Percentiles rank a stretch among this genome's conserved stretches.
phyloP scores from a whole-genome alignment of 2,329 filamentous ascomycete species.

The Penicillium aurantiogriseum region DNA sequence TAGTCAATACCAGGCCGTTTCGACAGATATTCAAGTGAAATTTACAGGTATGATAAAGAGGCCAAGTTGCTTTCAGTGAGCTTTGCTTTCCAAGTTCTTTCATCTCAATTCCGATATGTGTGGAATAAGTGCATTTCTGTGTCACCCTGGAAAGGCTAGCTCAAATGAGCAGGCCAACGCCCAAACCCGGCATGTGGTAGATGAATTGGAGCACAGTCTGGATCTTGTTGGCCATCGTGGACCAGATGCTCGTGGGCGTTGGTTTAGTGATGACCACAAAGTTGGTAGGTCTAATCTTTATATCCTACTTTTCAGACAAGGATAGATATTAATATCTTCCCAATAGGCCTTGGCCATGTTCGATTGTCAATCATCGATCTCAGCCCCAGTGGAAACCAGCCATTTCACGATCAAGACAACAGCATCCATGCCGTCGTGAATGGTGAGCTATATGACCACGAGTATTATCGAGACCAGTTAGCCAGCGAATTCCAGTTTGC shows the following conservation, averaged over 20 bases:
- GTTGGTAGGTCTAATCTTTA: slow-evolving; percentile 11
- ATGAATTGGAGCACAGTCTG: neutral
- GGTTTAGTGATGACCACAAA: slow-evolving; percentile 46
- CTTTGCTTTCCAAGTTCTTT: neutral
- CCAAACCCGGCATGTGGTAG: neutral
- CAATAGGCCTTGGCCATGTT: slow-evolving; percentile 48
- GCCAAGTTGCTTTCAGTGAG: neutral
- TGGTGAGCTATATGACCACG: slow-evolving; percentile 59
- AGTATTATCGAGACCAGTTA: slow-evolving; percentile 21
- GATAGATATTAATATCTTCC: neutral
- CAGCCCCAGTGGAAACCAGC: slow-evolving; percentile 48
- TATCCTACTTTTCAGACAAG: neutral
- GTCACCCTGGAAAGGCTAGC: neutral
- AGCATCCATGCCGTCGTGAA: slow-evolving; percentile 58
- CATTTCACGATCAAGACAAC: slow-evolving; percentile 42
- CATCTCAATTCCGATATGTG: neutral
- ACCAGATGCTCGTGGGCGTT: slow-evolving; percentile 47
- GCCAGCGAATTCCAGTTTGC: slow-evolving; percentile 22
- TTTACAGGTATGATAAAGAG: neutral
- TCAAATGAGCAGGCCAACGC: neutral
- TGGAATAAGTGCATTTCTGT: neutral
- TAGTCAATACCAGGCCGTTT: too few species aligned
- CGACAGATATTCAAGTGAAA: too few species aligned
- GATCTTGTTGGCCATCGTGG: slow-evolving; percentile 44
- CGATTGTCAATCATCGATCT: slow-evolving; percentile 57